Conservation (phyloP, 257 asterid genomes). For the Ballota nigra region DNA sequence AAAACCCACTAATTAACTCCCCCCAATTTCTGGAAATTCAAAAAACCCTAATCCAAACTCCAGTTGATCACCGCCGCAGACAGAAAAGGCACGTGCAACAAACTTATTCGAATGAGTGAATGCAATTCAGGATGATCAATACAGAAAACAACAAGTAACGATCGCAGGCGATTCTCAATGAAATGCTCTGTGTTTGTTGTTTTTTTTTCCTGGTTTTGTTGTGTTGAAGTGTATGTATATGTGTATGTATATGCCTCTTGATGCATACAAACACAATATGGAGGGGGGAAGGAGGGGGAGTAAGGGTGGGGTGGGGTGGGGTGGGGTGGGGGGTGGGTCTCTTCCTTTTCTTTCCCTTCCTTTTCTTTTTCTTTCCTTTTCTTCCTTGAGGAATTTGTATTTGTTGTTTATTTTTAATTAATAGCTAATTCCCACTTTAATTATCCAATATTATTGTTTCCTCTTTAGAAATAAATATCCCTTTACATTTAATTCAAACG, state of each 20-base stretch:
- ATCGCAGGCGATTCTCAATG: conserved; percentile 54
- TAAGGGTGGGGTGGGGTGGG: background rate
- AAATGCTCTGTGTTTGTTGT: conserved; percentile 19
- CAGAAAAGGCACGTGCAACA: conserved; percentile 20
- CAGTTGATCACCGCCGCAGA: conserved; percentile 56
- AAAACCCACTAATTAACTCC: conserved; percentile 42
- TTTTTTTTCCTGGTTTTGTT: background rate
- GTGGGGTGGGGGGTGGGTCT: conserved; percentile 7
- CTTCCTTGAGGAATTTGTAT: conserved; percentile 2
- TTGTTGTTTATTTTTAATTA: background rate
- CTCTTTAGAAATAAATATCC: background rate
- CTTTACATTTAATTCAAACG: background rate
- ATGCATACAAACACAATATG: conserved; percentile 31
- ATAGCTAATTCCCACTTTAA: background rate
- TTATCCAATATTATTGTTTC: background rate
- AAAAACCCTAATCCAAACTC: conserved; percentile 49
- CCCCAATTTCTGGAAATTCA: conserved; percentile 30
- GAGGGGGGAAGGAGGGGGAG: conserved; percentile 16
- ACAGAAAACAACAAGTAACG: conserved; percentile 25
- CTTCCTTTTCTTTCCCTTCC: conserved; percentile 18
- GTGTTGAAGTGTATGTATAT: conserved; percentile 34
- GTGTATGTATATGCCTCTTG: conserved; percentile 12
- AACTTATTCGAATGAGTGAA: conserved; percentile 12
- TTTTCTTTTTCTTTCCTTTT: conserved; percentile 4
- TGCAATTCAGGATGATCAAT: conserved; percentile 32